Conservation (phyloP, 768 basidiomycete species). For the Mrakia frigida region DNA sequence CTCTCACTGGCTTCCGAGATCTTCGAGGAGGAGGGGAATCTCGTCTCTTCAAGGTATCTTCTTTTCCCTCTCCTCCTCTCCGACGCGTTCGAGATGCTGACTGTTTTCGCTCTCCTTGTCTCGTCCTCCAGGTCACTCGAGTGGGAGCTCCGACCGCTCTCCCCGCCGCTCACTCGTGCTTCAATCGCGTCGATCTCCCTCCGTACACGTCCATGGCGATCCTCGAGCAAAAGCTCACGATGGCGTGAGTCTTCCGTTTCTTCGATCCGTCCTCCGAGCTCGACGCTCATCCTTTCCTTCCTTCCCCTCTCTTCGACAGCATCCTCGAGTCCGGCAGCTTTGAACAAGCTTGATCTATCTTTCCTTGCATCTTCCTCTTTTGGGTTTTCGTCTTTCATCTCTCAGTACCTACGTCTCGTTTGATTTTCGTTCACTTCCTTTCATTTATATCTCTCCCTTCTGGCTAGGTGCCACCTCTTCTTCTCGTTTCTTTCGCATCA, state of each 20-base stretch:
- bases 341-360: background rate
- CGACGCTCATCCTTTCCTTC: background rate
- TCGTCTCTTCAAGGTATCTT: conserved; percentile 6
- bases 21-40: conserved; percentile 12
- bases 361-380: background rate
- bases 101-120: background rate
- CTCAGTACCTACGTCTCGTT: background rate
- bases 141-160: background rate
- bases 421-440: background rate
- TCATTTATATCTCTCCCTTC: too few species aligned
- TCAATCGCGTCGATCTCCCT: conserved; percentile 13
- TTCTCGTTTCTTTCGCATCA: background rate
- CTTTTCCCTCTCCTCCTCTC: background rate
- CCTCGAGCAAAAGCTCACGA: conserved; percentile 5
- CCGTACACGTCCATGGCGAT: background rate
- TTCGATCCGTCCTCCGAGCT: too few species aligned
- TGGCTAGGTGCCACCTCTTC: too few species aligned
- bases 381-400: background rate
- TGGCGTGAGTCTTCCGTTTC: background rate
- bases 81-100: too few species aligned
- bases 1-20: conserved; percentile 7
- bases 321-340: conserved; percentile 4
- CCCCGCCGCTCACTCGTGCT: conserved; percentile 13
- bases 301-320: background rate
- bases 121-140: background rate